These are phyloP conservation scores for Penicillium coffeae DNA, from an alignment of 495 filamentous ascomycete species.

Conservation along the genomic window DNA sequence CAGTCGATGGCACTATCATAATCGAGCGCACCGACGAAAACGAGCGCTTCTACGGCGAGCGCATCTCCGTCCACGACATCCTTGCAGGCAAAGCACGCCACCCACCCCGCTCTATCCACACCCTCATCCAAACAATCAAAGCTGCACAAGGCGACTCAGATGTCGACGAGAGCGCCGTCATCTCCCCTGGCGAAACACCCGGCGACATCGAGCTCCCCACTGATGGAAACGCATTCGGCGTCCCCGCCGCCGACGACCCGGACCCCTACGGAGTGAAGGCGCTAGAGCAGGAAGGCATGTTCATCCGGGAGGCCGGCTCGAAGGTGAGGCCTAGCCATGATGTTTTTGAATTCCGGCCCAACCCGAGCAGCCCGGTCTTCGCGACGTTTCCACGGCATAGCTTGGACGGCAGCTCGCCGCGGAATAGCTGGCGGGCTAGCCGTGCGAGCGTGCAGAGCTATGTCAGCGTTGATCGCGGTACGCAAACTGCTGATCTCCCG, in stretches of 20 bases:
- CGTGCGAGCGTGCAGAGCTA: conserved; percentile 64
- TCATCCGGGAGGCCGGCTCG: conserved; percentile 82
- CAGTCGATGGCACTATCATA: conserved; percentile 78
- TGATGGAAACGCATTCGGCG: conserved; percentile 55
- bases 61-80: conserved; percentile 73
- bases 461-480: conserved; percentile 56
- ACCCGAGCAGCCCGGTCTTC: conserved; percentile 72
- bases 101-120: conserved; percentile 58
- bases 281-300: conserved; percentile 75
- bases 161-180: conserved; percentile 57
- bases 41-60: conserved; percentile 75
- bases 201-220: conserved; percentile 63
- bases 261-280: conserved; percentile 88
- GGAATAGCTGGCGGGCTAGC: conserved; percentile 63
- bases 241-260: conserved; percentile 69
- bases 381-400: conserved; percentile 63
- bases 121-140: conserved; percentile 75
- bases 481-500: conserved; percentile 53
- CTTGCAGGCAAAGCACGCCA: conserved; percentile 72
- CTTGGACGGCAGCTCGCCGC: conserved; percentile 50
- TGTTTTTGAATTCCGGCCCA: conserved; percentile 76
- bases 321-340: conserved; percentile 62
- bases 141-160: conserved; percentile 76
- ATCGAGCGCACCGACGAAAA: conserved; percentile 87
- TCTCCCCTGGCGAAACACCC: conserved; percentile 60